These are phyloP conservation scores for Magnolia sinica DNA, from an alignment of 164 flowering plant genomes.

Conservation along the genomic window DNA sequence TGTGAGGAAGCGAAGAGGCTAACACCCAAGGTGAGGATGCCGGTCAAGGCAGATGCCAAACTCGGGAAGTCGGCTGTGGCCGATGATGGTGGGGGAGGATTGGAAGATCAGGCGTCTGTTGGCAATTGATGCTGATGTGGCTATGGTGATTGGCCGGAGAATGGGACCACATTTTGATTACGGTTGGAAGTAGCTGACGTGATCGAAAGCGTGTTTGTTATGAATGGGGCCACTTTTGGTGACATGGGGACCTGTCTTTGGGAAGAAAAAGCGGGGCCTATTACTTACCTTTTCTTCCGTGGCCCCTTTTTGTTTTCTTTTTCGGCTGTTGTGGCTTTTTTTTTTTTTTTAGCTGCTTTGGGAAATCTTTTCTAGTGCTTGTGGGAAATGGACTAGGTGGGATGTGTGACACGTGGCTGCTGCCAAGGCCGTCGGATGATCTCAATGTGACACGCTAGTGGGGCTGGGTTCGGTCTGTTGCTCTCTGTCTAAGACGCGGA, in stretches of 20 bases:
- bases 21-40: constrained; percentile 52
- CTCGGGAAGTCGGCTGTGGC: constrained; percentile 6
- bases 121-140: not conserved
- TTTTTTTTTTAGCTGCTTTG: no score
- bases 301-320: not conserved
- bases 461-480: not conserved
- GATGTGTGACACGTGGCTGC: not conserved
- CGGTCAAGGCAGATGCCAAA: constrained; percentile 38
- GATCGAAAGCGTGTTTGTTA: not conserved
- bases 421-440: not conserved
- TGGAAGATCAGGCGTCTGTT: not conserved
- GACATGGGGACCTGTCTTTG: not conserved
- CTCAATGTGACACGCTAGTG: not conserved
- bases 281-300: not conserved
- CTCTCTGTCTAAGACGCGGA: not conserved
- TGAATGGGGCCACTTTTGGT: not conserved
- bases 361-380: not conserved
- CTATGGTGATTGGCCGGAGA: not conserved
- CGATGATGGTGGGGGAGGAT: not conserved
- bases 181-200: not conserved
- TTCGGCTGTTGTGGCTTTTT: not conserved
- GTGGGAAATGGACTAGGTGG: not conserved
- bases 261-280: not conserved
- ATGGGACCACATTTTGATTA: not conserved
- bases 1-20: constrained; percentile 68